phyloP scores from a whole-genome alignment of 106 monocot genomes.

The Amphibolis antarctica region DNA sequence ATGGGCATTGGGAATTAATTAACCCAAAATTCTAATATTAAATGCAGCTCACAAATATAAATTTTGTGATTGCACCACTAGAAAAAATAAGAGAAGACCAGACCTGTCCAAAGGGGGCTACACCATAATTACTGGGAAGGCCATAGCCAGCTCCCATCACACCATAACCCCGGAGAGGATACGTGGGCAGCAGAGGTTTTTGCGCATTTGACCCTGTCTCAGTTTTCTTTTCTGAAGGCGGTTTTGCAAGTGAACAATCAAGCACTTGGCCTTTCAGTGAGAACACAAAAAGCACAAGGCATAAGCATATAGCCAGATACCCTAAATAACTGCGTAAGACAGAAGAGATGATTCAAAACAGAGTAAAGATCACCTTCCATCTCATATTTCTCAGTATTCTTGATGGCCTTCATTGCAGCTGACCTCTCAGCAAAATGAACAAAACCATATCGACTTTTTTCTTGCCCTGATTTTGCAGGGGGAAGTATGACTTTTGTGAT shows the following conservation, averaged over 20 bases:
- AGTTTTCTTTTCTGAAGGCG: constrained; percentile 63
- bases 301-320: neutral
- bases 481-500: constrained; percentile 79
- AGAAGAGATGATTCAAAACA: neutral
- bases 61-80: neutral
- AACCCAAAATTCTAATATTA: neutral
- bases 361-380: constrained; percentile 45
- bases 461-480: constrained; percentile 71
- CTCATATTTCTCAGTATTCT: constrained; percentile 83
- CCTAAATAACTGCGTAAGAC: neutral
- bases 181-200: constrained; percentile 44
- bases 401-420: constrained; percentile 69
- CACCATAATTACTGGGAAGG: constrained; percentile 29
- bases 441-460: constrained; percentile 75
- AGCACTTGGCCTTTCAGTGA: constrained; percentile 57
- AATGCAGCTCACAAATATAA: neutral
- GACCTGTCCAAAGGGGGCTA: constrained; percentile 33
- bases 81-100: neutral
- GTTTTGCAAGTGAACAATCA: constrained; percentile 89
- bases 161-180: constrained; percentile 32
- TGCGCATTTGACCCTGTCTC: constrained; percentile 21
- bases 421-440: constrained; percentile 81
- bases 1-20: too few species aligned
- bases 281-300: constrained; percentile 4
- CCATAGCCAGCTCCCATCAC: constrained; percentile 39